These are phyloP conservation scores for Coniferiporia sulphurascens DNA, from an alignment of 1,284 basidiomycete genomes.

Conservation along the genomic window DNA sequence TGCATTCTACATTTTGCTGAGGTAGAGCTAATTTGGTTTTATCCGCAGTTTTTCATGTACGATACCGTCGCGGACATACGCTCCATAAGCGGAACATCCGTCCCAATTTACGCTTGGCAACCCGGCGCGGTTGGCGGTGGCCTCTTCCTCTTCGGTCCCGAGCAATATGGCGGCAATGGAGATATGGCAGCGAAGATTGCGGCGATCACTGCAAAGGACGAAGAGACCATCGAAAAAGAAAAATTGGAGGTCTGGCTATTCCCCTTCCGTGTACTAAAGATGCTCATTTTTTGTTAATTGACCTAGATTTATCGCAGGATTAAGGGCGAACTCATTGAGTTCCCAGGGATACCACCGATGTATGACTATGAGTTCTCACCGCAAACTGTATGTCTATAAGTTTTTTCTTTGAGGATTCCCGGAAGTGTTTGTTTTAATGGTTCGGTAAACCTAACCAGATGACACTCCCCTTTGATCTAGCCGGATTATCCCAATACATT, in stretches of 20 bases:
- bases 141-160: slow-evolving; percentile 7
- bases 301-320: background rate
- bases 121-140: background rate
- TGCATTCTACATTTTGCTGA: background rate
- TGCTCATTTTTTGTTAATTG: background rate
- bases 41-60: background rate
- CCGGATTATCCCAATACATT: background rate
- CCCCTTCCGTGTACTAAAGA: background rate
- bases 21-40: background rate
- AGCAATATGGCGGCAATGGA: slow-evolving; percentile 6
- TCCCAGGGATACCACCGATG: slow-evolving; percentile 12
- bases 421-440: no score
- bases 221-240: background rate
- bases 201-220: background rate
- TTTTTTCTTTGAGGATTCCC: background rate
- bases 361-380: slow-evolving; percentile 13
- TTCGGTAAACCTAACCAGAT: background rate
- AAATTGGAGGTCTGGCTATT: background rate
- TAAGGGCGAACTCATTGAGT: background rate
- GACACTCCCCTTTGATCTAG: background rate
- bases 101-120: slow-evolving; percentile 15
- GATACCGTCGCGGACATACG: slow-evolving; percentile 2
- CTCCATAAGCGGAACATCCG: slow-evolving; percentile 4
- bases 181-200: slow-evolving; percentile 13
- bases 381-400: slow-evolving; percentile 4